Conservation (phyloP, 495 filamentous ascomycete species). For the Daldinia childiae region DNA sequence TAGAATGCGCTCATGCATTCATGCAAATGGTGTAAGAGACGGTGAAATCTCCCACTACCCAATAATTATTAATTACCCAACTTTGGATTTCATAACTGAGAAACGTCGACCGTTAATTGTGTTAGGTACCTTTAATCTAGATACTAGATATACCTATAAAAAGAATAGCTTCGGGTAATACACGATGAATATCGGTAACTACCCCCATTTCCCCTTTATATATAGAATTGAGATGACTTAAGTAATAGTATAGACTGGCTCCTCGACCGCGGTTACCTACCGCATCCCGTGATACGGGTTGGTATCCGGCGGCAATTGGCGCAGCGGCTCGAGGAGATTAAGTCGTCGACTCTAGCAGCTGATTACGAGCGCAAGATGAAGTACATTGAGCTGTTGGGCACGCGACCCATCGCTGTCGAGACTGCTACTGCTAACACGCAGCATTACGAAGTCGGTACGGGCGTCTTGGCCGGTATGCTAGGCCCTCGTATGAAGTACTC, state of each 20-base stretch:
- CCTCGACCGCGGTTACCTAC: conserved; percentile 68
- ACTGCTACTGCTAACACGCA: conserved; percentile 68
- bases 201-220: neutral
- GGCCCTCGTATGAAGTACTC: conserved; percentile 75
- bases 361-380: conserved; percentile 64
- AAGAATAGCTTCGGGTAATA: neutral
- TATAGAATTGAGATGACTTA: neutral
- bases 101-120: neutral
- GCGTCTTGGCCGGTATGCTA: conserved; percentile 62
- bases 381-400: conserved; percentile 60
- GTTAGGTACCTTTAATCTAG: too few species aligned
- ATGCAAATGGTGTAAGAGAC: conserved; percentile 27
- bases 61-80: neutral
- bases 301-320: conserved; percentile 65
- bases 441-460: conserved; percentile 74
- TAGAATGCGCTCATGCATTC: neutral
- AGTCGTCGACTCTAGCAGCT: conserved; percentile 54
- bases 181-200: conserved; percentile 31
- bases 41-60: conserved; percentile 7
- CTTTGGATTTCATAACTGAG: neutral
- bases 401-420: conserved; percentile 70
- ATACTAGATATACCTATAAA: neutral
- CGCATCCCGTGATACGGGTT: conserved; percentile 64
- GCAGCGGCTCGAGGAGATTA: conserved; percentile 60
- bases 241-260: conserved; percentile 54